A percentile compares a stretch with the other conserved stretches of the same genome.
phyloP scores from a whole-genome alignment of 768 basidiomycete genomes.

The Lactarius tabidus region DNA sequence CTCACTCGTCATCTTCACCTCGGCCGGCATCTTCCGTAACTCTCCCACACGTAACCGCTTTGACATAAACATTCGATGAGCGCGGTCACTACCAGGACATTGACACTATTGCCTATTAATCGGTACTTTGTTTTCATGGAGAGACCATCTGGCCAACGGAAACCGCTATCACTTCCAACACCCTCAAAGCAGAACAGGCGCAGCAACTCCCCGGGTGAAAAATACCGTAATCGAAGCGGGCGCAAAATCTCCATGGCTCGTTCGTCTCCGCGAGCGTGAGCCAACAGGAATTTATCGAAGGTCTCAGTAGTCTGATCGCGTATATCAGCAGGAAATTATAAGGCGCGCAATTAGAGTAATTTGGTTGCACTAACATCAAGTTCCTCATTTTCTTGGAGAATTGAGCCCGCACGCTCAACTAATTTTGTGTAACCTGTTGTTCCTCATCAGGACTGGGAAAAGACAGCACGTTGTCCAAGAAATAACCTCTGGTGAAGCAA shows the following conservation, averaged over 20 bases:
- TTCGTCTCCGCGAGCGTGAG: conserved; percentile 38
- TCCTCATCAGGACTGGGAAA: conserved; percentile 5
- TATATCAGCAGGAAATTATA: conserved; percentile 1
- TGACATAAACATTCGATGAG: conserved; percentile 54
- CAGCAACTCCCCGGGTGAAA: conserved; percentile 68
- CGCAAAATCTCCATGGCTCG: conserved; percentile 52
- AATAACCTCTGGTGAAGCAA: conserved; percentile 74
- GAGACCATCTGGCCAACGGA: conserved; percentile 60
- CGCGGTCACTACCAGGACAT: conserved; percentile 64
- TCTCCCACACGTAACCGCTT: conserved; percentile 6
- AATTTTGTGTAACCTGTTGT: conserved; percentile 69
- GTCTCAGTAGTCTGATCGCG: conserved; percentile 50
- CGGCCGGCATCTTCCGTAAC: conserved; percentile 11
- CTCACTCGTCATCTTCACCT: not conserved
- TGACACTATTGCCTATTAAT: conserved; percentile 80
- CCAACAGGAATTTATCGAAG: conserved; percentile 53
- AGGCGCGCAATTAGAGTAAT: not conserved
- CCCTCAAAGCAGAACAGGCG: conserved; percentile 59
- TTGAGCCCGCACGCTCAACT: conserved; percentile 74
- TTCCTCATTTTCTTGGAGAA: conserved; percentile 64
- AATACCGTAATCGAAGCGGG: conserved; percentile 66
- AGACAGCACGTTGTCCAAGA: not conserved
- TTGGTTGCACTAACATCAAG: conserved; percentile 49
- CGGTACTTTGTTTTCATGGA: conserved; percentile 69
- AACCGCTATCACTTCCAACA: conserved; percentile 27